Percentiles rank a stretch among this genome's conserved stretches.
Evolutionary conservation across 441 rosid genomes (phyloP).

Genomic region (Flueggea neowawraea): DNA sequence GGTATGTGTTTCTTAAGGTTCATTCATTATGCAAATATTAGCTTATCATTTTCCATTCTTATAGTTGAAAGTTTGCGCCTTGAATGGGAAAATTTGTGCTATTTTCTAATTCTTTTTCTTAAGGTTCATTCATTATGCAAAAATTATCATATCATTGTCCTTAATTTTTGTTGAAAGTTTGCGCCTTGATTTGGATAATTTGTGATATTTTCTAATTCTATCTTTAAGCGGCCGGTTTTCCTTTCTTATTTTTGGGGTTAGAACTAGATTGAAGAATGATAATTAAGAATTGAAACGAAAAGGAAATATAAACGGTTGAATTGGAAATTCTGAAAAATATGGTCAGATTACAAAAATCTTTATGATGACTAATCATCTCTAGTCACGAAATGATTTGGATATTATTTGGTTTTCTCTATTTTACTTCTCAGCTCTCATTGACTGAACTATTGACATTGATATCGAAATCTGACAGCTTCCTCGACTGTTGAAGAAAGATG

Average conservation of each 20-base stretch:
- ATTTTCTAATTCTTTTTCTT: not conserved
- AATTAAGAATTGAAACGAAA: no score
- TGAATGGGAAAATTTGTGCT: not conserved
- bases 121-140: not conserved
- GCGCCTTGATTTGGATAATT: not conserved
- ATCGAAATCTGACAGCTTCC: constrained; percentile 55
- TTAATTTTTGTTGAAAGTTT: not conserved
- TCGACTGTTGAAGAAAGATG: constrained; percentile 55
- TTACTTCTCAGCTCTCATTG: not conserved
- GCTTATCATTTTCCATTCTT: not conserved
- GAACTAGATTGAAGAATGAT: no score
- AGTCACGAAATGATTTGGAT: no score
- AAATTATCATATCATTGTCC: not conserved
- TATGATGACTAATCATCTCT: no score
- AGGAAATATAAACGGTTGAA: no score
- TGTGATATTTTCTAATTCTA: no score
- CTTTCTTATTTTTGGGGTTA: no score
- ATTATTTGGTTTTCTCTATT: not conserved
- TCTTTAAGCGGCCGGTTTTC: no score
- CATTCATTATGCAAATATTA: not conserved
- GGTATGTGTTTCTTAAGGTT: constrained; percentile 35
- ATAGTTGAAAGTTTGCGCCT: not conserved
- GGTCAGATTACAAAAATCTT: no score
- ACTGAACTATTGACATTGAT: not conserved
- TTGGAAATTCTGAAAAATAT: no score